Conservation (phyloP, 371 early-diverging fungal genomes). For the Enteropsectra breve region DNA sequence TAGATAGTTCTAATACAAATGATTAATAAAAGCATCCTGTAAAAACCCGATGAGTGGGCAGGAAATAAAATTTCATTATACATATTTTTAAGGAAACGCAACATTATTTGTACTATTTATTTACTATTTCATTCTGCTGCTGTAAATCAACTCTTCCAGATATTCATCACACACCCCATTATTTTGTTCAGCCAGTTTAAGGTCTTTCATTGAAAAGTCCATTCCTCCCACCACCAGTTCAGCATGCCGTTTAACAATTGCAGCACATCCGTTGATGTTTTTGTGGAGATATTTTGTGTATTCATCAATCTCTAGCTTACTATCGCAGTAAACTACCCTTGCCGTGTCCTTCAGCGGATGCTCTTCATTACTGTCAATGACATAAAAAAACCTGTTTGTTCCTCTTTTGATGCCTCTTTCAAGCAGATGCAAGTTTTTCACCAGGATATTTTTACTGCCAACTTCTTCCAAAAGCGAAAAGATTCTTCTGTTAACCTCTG, state of each 20-base stretch:
- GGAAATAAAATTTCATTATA: too few species aligned
- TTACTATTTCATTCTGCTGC: conserved; percentile 9
- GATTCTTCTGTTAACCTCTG: conserved; percentile 27
- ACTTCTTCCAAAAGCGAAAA: conserved; percentile 1
- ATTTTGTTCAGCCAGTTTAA: conserved; percentile 3
- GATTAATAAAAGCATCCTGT: too few species aligned
- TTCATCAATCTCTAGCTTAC: background rate
- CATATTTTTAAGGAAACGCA: too few species aligned
- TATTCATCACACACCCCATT: background rate
- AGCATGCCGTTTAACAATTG: conserved; percentile 1
- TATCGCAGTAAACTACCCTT: conserved; percentile 16
- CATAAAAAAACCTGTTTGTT: conserved; percentile 30
- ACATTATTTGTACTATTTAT: too few species aligned
- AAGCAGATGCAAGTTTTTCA: conserved; percentile 36
- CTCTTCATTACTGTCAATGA: conserved; percentile 21
- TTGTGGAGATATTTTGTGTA: background rate
- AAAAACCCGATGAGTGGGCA: too few species aligned
- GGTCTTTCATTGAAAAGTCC: conserved; percentile 7
- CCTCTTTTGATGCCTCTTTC: conserved; percentile 1
- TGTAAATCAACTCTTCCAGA: conserved; percentile 11
- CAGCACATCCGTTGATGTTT: background rate
- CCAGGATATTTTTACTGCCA: conserved; percentile 4
- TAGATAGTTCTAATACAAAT: too few species aligned
- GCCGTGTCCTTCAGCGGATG: conserved; percentile 17
- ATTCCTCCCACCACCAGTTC: background rate